Percentiles rank a stretch among this genome's conserved stretches.
Conservation (phyloP, 2,329 filamentous ascomycete species). For the Xylaria sp. region DNA sequence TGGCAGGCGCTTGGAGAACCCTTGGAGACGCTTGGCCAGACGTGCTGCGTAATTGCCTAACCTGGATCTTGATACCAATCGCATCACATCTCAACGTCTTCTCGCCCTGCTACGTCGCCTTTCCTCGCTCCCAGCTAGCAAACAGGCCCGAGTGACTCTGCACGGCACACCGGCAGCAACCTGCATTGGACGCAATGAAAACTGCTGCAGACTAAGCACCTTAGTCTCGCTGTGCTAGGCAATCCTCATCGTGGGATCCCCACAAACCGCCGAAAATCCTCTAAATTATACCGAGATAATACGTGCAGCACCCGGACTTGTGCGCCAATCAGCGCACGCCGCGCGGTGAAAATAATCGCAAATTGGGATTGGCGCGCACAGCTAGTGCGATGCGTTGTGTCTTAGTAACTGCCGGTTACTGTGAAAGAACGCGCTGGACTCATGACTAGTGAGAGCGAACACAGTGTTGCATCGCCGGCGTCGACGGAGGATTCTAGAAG, state of each 20-base stretch:
- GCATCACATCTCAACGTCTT: background rate
- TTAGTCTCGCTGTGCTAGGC: background rate
- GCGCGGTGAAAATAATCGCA: conserved; percentile 20
- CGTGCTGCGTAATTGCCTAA: background rate
- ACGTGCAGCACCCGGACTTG: background rate
- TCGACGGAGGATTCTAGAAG: conserved; percentile 22
- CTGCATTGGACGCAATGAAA: background rate
- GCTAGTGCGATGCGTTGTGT: conserved; percentile 24
- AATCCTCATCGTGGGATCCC: conserved; percentile 8
- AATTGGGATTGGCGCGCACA: conserved; percentile 23
- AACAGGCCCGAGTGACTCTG: background rate
- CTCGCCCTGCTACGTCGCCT: background rate
- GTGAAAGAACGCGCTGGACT: conserved; percentile 1
- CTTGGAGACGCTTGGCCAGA: no score
- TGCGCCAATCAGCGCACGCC: conserved; percentile 23
- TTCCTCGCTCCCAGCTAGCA: background rate
- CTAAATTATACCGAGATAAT: background rate
- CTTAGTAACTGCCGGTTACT: conserved; percentile 5
- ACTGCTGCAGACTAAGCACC: background rate
- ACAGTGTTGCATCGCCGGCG: conserved; percentile 8
- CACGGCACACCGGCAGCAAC: background rate
- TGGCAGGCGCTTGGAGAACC: no score
- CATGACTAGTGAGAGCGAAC: conserved; percentile 5
- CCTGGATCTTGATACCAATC: background rate
- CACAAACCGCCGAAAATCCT: conserved; percentile 8